phyloP scores from a whole-genome alignment of 129 eudicot genomes.

The Gnaphalium uliginosum region DNA sequence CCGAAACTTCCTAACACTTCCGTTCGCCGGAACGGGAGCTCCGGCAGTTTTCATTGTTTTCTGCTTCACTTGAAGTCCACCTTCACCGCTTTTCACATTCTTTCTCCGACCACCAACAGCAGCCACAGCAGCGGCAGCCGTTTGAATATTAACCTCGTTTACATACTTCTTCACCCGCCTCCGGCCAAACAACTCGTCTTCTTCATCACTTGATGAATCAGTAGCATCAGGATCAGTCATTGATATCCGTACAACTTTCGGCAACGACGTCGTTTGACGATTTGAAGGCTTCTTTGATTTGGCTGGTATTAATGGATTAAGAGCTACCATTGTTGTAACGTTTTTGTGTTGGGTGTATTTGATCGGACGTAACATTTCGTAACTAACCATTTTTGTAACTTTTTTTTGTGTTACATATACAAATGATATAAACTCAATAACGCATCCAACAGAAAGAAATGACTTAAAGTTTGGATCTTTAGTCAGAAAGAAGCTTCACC shows the following conservation, averaged over 20 bases:
- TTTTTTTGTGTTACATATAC: not conserved
- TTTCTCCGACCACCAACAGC: constrained; percentile 27
- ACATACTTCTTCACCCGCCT: constrained; percentile 63
- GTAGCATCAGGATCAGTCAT: constrained; percentile 90
- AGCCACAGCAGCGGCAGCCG: constrained; percentile 17
- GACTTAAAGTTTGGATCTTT: constrained; percentile 4
- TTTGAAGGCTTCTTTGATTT: constrained; percentile 14
- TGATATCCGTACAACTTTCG: constrained; percentile 56
- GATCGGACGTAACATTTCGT: constrained; percentile 53
- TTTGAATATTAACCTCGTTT: constrained; percentile 51
- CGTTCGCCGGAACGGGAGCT: constrained; percentile 30
- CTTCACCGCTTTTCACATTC: constrained; percentile 4
- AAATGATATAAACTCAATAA: not conserved
- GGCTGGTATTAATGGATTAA: constrained; percentile 15
- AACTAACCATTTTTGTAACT: constrained; percentile 43
- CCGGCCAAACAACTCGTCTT: constrained; percentile 58
- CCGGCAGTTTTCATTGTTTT: constrained; percentile 36
- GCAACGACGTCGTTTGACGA: constrained; percentile 7
- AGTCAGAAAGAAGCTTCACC: constrained; percentile 46
- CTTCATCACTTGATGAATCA: constrained; percentile 88
- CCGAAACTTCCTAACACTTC: constrained; percentile 56
- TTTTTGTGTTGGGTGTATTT: constrained; percentile 72
- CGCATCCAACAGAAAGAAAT: constrained; percentile 15
- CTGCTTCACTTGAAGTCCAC: constrained; percentile 25
- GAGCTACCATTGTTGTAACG: constrained; percentile 40